Percentiles rank a stretch among this genome's conserved stretches.
Evolutionary conservation across 257 asterid species (phyloP).

Genomic region (Solanum sparsipilum): DNA sequence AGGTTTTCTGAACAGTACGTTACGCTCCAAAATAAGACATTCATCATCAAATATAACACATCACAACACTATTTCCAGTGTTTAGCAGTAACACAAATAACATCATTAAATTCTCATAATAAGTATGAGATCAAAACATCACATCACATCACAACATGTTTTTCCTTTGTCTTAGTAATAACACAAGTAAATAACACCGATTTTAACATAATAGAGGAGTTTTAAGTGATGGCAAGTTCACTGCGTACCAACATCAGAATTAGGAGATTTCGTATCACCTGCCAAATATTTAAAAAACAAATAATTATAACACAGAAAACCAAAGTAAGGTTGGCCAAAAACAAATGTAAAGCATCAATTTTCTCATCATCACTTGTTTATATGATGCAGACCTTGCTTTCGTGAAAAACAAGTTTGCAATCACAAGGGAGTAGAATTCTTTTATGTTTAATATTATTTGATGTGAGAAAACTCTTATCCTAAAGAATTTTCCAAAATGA

Average conservation of each 20-base stretch:
- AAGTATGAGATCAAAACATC: not conserved
- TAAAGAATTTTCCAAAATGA: not conserved
- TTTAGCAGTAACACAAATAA: not conserved
- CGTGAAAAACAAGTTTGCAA: not conserved
- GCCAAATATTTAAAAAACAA: not conserved
- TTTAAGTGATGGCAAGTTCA: not conserved
- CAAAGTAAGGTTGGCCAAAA: not conserved
- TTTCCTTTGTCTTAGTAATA: not conserved
- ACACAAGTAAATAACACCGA: not conserved
- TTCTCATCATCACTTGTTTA: not conserved
- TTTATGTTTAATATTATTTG: not conserved
- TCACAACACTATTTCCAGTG: not conserved
- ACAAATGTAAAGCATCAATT: not conserved
- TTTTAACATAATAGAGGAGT: not conserved
- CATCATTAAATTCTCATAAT: not conserved
- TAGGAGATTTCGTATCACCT: not conserved
- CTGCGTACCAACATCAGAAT: not conserved
- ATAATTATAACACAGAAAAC: not conserved
- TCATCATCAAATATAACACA: not conserved
- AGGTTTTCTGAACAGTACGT: not conserved
- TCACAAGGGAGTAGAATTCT: not conserved
- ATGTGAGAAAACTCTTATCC: not conserved
- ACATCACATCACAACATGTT: not conserved
- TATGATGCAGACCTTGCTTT: not conserved
- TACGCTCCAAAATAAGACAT: not conserved